These are phyloP conservation scores for Hypsizygus marmoreus DNA, from an alignment of 768 basidiomycete genomes.

Conservation along the genomic window DNA sequence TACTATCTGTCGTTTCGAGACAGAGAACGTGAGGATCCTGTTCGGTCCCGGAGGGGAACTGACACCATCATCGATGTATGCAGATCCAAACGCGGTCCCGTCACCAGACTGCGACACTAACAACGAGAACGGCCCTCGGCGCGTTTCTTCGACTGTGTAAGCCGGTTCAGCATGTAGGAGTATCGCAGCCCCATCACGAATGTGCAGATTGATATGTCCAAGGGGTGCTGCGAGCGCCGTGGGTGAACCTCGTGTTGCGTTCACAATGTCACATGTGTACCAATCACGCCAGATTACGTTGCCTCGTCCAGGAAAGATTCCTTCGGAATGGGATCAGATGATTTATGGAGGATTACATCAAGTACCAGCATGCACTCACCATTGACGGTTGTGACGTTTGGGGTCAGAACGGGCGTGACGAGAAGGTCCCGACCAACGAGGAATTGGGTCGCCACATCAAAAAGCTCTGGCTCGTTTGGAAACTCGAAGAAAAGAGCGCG, in stretches of 20 bases:
- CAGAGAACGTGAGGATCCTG: conserved; percentile 48
- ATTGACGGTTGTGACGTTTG: conserved; percentile 67
- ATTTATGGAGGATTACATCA: background rate
- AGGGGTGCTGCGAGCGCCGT: conserved; percentile 67
- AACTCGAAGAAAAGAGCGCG: conserved; percentile 81
- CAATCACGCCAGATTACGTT: conserved; percentile 68
- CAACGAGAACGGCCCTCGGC: conserved; percentile 59
- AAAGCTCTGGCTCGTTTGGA: conserved; percentile 66
- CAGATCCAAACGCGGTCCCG: conserved; percentile 56
- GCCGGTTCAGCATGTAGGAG: conserved; percentile 62
- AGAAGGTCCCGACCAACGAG: conserved; percentile 70
- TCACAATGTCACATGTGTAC: conserved; percentile 64
- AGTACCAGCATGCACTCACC: conserved; percentile 39
- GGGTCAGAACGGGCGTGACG: conserved; percentile 73
- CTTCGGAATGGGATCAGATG: conserved; percentile 29
- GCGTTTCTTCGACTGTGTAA: conserved; percentile 71
- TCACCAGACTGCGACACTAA: conserved; percentile 54
- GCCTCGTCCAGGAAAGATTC: conserved; percentile 66
- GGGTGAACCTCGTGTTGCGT: conserved; percentile 39
- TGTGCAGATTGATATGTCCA: conserved; percentile 74
- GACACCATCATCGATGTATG: conserved; percentile 73
- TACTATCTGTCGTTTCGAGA: conserved; percentile 31
- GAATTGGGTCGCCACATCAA: conserved; percentile 68
- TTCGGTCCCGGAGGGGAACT: conserved; percentile 58
- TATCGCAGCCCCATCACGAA: conserved; percentile 69